These are phyloP conservation scores for Auriscalpium orientale DNA, from an alignment of 768 basidiomycete genomes.

Conservation along the genomic window DNA sequence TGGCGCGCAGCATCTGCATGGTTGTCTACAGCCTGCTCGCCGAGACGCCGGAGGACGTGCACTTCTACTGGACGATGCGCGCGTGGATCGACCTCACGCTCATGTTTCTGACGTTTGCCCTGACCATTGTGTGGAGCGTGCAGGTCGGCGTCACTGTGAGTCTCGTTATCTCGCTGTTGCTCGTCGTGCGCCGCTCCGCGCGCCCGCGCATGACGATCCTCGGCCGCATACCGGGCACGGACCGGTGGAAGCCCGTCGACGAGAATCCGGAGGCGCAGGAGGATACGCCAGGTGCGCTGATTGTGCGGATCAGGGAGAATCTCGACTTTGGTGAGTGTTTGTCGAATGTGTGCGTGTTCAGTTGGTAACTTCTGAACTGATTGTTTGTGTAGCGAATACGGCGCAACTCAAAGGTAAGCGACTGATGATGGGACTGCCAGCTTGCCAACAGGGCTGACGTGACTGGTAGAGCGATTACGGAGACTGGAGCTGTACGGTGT, in stretches of 20 bases:
- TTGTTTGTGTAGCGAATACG: conserved; percentile 64
- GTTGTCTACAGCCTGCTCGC: conserved; percentile 79
- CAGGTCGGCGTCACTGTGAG: conserved; percentile 91
- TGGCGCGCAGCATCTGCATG: conserved; percentile 56
- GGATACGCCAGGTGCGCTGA: conserved; percentile 72
- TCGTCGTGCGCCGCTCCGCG: conserved; percentile 87
- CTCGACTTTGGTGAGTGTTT: conserved; percentile 73
- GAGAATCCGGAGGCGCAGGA: conserved; percentile 83
- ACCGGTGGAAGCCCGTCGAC: conserved; percentile 84
- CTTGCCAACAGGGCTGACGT: not conserved
- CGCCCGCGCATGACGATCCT: conserved; percentile 87
- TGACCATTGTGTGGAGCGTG: conserved; percentile 84
- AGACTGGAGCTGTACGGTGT: conserved; percentile 86
- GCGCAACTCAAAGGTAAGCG: conserved; percentile 79
- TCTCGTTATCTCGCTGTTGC: conserved; percentile 76
- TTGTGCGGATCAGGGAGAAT: conserved; percentile 84
- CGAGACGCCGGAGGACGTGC: conserved; percentile 82
- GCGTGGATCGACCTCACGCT: conserved; percentile 89
- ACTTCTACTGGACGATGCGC: conserved; percentile 84
- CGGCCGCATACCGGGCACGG: conserved; percentile 82
- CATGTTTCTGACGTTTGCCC: conserved; percentile 81
- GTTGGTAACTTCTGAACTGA: not conserved
- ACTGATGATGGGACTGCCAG: not conserved
- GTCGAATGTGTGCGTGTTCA: not conserved
- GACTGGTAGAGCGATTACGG: conserved; percentile 56